Conservation (phyloP, 179 eudicot genomes). For the Camellia oleifera region DNA sequence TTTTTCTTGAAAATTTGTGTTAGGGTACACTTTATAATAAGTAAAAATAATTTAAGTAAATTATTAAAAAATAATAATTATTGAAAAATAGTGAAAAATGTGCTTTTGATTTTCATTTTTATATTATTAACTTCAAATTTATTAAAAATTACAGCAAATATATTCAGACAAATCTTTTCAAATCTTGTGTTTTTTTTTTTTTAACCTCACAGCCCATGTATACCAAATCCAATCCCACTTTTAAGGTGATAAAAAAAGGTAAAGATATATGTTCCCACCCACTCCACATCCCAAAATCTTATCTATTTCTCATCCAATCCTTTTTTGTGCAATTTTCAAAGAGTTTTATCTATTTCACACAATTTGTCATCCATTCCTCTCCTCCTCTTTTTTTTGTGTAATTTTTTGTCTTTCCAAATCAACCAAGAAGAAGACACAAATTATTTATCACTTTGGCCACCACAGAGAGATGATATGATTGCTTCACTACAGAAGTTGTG, state of each 20-base stretch:
- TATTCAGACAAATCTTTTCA: background rate
- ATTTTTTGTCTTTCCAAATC: background rate
- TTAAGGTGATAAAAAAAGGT: background rate
- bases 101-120: too few species aligned
- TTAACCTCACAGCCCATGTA: background rate
- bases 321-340: too few species aligned
- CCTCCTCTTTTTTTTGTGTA: too few species aligned
- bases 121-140: too few species aligned
- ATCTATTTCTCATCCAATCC: background rate
- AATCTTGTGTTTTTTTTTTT: too few species aligned
- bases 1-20: too few species aligned
- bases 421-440: background rate
- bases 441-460: conserved; percentile 6
- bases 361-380: background rate
- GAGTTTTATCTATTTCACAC: conserved; percentile 7
- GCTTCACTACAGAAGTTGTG: background rate
- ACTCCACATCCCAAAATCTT: conserved; percentile 17
- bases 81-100: too few species aligned
- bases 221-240: background rate
- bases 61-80: too few species aligned
- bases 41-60: too few species aligned
- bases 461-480: background rate
- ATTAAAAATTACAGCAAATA: too few species aligned
- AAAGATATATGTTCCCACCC: background rate
- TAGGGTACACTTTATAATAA: too few species aligned